Conservation (phyloP, 2,329 filamentous ascomycete genomes). For the Nigrospora sphaerica region DNA sequence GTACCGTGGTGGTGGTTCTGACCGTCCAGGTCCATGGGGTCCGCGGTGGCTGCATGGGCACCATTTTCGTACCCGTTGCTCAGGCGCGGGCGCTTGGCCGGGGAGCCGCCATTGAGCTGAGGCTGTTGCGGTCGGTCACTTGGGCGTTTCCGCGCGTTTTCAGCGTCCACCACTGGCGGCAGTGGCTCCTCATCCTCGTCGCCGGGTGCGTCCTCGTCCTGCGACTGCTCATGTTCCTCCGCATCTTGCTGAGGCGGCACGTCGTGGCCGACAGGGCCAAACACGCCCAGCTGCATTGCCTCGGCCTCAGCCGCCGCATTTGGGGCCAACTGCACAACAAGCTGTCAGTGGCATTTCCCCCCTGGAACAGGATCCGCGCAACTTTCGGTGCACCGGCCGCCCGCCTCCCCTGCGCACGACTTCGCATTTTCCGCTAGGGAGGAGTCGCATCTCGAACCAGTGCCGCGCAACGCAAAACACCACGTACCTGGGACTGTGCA, state of each 20-base stretch:
- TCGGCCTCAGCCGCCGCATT: constrained; percentile 39
- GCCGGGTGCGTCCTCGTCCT: constrained; percentile 24
- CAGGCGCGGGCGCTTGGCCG: constrained; percentile 51
- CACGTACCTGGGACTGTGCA: constrained; percentile 39
- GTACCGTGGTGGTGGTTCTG: constrained; percentile 31
- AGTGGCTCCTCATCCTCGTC: constrained; percentile 16
- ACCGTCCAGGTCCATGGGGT: constrained; percentile 55
- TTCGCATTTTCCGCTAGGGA: background rate
- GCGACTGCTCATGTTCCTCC: constrained; percentile 25
- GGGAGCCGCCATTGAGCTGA: constrained; percentile 45
- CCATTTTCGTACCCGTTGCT: constrained; percentile 53
- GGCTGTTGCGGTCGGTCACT: constrained; percentile 35
- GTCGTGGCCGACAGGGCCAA: constrained; percentile 45
- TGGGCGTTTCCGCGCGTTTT: constrained; percentile 44
- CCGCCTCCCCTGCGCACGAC: too few species aligned
- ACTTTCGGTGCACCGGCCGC: constrained; percentile 10
- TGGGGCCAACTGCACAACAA: constrained; percentile 40
- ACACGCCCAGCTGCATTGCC: constrained; percentile 43
- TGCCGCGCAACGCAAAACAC: background rate
- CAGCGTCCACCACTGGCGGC: constrained; percentile 27
- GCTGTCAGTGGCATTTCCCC: constrained; percentile 27
- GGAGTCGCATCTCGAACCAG: background rate
- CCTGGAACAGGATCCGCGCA: constrained; percentile 17
- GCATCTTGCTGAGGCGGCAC: constrained; percentile 12
- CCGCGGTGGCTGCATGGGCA: constrained; percentile 31